These are phyloP conservation scores for Hortiboletus campestris DNA, from an alignment of 768 basidiomycete genomes.

Conservation along the genomic window DNA sequence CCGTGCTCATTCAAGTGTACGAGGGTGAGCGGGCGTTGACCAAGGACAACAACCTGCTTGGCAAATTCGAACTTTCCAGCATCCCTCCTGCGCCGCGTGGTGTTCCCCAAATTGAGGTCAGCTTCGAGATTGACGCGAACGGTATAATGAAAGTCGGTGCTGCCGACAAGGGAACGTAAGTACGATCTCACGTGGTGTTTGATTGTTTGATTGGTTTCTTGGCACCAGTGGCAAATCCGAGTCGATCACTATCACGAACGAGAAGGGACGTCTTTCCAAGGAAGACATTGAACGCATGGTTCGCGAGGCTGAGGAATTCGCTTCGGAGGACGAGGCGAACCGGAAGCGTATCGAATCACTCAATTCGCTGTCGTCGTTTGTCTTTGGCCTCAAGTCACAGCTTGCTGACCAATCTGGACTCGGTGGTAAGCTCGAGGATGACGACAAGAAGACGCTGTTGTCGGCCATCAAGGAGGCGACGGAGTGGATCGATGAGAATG, in stretches of 20 bases:
- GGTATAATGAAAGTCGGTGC: slow-evolving; percentile 95
- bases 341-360: slow-evolving; percentile 85
- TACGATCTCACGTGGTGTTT: neutral
- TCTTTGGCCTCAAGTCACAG: slow-evolving; percentile 87
- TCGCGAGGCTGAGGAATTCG: slow-evolving; percentile 88
- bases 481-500: slow-evolving; percentile 90
- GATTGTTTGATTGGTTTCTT: neutral
- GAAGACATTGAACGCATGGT: slow-evolving; percentile 98
- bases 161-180: slow-evolving; percentile 90
- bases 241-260: slow-evolving; percentile 92
- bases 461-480: slow-evolving; percentile 82
- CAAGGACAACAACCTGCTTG: slow-evolving; percentile 98
- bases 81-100: slow-evolving; percentile 96
- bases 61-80: slow-evolving; percentile 90
- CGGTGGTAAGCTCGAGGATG: slow-evolving; percentile 80
- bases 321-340: slow-evolving; percentile 73
- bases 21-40: slow-evolving; percentile 97
- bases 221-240: slow-evolving; percentile 69
- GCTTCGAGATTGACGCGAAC: slow-evolving; percentile 93
- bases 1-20: slow-evolving; percentile 94
- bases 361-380: slow-evolving; percentile 75
- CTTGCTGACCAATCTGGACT: slow-evolving; percentile 85
- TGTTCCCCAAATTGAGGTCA: slow-evolving; percentile 96
- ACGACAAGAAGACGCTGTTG: slow-evolving; percentile 82
- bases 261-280: slow-evolving; percentile 86